Evolutionary conservation across 805 yeast genomes (phyloP).

Genomic region (Sungouiella thailandica): DNA sequence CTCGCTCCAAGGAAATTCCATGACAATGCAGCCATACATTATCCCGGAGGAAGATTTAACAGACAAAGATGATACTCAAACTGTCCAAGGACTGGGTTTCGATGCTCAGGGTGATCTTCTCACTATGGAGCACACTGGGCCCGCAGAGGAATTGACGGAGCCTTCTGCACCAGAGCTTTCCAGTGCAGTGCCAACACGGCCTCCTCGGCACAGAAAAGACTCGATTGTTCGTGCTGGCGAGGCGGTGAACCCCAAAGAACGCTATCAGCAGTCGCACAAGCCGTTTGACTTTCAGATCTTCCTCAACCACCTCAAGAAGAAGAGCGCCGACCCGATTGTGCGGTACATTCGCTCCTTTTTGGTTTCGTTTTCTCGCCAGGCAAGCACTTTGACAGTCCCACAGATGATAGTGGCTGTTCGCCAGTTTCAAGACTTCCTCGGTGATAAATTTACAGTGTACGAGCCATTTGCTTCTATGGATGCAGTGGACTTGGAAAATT

Average conservation of each 20-base stretch:
- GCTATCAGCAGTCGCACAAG: slow-evolving; percentile 37
- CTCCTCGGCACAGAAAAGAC: slow-evolving; percentile 6
- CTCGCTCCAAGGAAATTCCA: no score
- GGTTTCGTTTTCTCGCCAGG: slow-evolving; percentile 62
- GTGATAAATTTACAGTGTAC: slow-evolving; percentile 51
- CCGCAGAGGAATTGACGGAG: slow-evolving; percentile 8
- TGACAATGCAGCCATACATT: slow-evolving; percentile 20
- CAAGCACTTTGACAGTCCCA: slow-evolving; percentile 54
- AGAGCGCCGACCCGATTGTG: slow-evolving; percentile 83
- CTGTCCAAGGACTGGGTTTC: no score
- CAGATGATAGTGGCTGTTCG: slow-evolving; percentile 75
- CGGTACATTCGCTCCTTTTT: slow-evolving; percentile 82
- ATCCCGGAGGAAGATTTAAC: slow-evolving; percentile 1
- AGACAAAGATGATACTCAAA: neutral
- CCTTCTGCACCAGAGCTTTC: neutral
- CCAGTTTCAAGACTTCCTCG: slow-evolving; percentile 75
- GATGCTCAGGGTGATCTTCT: slow-evolving; percentile 4
- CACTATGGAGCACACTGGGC: slow-evolving; percentile 6
- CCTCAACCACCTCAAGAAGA: slow-evolving; percentile 61
- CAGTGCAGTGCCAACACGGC: neutral
- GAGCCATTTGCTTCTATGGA: slow-evolving; percentile 72
- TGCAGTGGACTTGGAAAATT: slow-evolving; percentile 57
- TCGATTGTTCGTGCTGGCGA: slow-evolving; percentile 9
- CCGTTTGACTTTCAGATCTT: slow-evolving; percentile 84
- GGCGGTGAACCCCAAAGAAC: slow-evolving; percentile 27